Evolutionary conservation across 2,329 filamentous ascomycete species (phyloP).

Genomic region (Fusarium agapanthi): DNA sequence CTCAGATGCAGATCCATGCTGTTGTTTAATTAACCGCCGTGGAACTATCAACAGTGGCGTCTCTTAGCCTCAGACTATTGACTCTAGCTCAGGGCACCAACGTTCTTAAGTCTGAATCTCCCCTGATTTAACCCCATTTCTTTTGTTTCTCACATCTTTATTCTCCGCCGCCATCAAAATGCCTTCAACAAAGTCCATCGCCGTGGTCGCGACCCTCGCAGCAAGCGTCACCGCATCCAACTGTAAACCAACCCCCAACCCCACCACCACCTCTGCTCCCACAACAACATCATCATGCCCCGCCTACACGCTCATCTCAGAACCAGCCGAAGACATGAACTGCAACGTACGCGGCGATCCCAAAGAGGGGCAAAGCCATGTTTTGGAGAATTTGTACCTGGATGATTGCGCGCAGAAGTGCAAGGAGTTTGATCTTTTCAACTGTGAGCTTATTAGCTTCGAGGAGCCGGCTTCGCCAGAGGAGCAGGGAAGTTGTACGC

Average conservation of each 20-base stretch:
- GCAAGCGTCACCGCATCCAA: neutral
- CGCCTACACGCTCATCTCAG: neutral
- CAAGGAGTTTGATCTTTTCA: neutral
- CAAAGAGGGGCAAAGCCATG: neutral
- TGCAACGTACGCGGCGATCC: neutral
- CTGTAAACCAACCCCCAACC: neutral
- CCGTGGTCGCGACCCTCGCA: slow-evolving; percentile 10
- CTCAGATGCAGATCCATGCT: neutral
- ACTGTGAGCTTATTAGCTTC: neutral
- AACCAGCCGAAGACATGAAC: neutral
- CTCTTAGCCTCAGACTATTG: neutral
- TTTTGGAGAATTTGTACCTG: neutral
- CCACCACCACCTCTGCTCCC: neutral
- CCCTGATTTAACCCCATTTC: neutral
- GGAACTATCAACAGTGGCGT: neutral
- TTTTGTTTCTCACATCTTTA: neutral
- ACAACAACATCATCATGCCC: neutral
- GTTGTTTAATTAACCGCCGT: neutral
- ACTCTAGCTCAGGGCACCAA: neutral
- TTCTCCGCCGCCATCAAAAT: neutral
- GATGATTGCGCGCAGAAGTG: neutral
- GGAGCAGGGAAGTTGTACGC: neutral
- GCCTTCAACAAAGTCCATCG: slow-evolving; percentile 19
- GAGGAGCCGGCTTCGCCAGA: neutral
- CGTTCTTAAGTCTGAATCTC: neutral